Evolutionary conservation across 768 basidiomycete species (phyloP).

Genomic region (Termitomyces sp.): DNA sequence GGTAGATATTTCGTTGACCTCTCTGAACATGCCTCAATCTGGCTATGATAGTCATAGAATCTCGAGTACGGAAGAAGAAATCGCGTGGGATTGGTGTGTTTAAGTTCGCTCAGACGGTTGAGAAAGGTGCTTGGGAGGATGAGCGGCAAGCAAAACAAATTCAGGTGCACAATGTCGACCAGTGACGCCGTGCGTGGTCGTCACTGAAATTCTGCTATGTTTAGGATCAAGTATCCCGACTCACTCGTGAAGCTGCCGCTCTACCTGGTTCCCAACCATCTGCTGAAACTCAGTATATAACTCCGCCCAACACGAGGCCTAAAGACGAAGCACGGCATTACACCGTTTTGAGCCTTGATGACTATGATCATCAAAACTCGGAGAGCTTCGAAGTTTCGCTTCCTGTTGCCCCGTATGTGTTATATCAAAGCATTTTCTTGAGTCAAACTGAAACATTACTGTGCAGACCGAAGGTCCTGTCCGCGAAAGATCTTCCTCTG

Average conservation of each 20-base stretch:
- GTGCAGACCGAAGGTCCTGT: constrained; percentile 49
- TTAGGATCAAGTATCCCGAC: constrained; percentile 53
- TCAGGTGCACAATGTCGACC: constrained; percentile 39
- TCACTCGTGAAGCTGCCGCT: constrained; percentile 35
- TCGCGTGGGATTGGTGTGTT: constrained; percentile 59
- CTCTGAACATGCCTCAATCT: constrained; percentile 8
- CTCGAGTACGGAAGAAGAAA: constrained; percentile 55
- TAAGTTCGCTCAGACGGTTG: constrained; percentile 78
- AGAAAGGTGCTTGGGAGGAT: constrained; percentile 63
- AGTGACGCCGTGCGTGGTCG: background rate
- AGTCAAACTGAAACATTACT: background rate
- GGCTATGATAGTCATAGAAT: constrained; percentile 39
- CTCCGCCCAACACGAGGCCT: constrained; percentile 16
- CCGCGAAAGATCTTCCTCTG: constrained; percentile 40
- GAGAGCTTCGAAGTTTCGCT: constrained; percentile 17
- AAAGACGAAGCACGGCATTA: constrained; percentile 44
- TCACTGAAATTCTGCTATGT: background rate
- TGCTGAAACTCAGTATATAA: constrained; percentile 6
- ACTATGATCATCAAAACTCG: constrained; percentile 20
- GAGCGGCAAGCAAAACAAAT: constrained; percentile 49
- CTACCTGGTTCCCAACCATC: constrained; percentile 12
- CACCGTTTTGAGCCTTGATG: constrained; percentile 34
- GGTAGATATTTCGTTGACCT: constrained; percentile 36
- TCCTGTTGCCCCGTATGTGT: constrained; percentile 35
- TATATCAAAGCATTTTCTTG: background rate